These are phyloP conservation scores for Plasmodium cynomolgi DNA, from an alignment of 169 alveolate species.

Conservation along the genomic window DNA sequence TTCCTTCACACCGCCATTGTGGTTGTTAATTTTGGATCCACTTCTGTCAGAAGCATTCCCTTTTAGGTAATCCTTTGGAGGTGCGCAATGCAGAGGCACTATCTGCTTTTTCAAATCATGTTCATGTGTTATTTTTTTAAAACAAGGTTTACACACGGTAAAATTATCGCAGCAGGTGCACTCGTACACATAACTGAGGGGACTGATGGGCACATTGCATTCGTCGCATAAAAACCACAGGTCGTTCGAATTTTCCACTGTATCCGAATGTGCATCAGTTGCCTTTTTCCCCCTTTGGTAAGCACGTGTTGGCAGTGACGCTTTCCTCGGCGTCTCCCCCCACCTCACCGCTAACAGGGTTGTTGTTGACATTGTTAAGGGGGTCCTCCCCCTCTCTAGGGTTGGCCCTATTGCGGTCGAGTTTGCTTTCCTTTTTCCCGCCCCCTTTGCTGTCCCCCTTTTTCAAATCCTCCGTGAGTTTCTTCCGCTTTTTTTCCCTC, in stretches of 20 bases:
- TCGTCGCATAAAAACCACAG: slow-evolving; percentile 85
- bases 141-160: slow-evolving; percentile 81
- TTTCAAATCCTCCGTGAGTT: slow-evolving; percentile 14
- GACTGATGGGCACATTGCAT: slow-evolving; percentile 79
- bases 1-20: neutral
- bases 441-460: neutral
- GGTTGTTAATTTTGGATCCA: neutral
- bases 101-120: slow-evolving; percentile 75
- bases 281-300: neutral
- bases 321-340: neutral
- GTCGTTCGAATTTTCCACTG: slow-evolving; percentile 67
- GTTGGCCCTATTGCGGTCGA: neutral
- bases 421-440: neutral
- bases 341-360: neutral
- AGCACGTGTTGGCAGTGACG: neutral
- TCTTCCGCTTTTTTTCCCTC: slow-evolving; percentile 4
- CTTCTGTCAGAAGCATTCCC: neutral
- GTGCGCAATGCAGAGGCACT: slow-evolving; percentile 62
- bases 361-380: neutral
- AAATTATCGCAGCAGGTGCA: slow-evolving; percentile 82
- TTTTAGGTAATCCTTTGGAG: slow-evolving; percentile 62
- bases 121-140: slow-evolving; percentile 77
- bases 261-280: slow-evolving; percentile 12
- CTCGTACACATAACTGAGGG: slow-evolving; percentile 79
- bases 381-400: neutral